Percentiles rank a stretch among this genome's conserved stretches.
phyloP scores from a whole-genome alignment of 164 flowering plant species.

The Chimonanthus praecox region DNA sequence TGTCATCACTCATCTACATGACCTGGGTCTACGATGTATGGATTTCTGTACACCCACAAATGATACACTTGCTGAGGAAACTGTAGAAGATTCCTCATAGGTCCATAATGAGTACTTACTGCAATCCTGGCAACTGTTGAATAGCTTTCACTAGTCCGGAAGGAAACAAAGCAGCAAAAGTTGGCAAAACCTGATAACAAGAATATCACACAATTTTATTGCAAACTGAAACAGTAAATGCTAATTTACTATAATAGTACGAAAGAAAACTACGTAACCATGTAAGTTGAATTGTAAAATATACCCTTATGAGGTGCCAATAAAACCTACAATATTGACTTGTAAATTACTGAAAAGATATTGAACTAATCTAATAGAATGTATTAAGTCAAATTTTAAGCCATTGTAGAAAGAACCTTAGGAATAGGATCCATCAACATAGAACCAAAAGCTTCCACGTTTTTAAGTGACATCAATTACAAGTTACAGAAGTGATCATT shows the following conservation, averaged over 20 bases:
- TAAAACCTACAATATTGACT: too few species aligned
- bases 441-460: background rate
- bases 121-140: conserved; percentile 44
- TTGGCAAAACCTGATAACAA: conserved; percentile 73
- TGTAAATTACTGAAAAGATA: too few species aligned
- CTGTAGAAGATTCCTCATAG: too few species aligned
- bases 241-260: background rate
- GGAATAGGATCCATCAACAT: background rate
- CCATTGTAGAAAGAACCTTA: too few species aligned
- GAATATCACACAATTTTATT: background rate
- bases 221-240: background rate
- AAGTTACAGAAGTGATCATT: background rate
- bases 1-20: too few species aligned
- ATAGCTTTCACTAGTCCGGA: conserved; percentile 12
- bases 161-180: conserved; percentile 65
- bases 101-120: conserved; percentile 39
- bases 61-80: too few species aligned
- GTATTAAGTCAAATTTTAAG: too few species aligned
- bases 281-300: too few species aligned
- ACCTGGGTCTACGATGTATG: too few species aligned
- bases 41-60: too few species aligned
- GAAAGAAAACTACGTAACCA: background rate
- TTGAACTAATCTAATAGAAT: too few species aligned
- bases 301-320: too few species aligned
- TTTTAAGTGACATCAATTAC: background rate